Evolutionary conservation across 2,329 filamentous ascomycete genomes (phyloP), one percentile per base, ranked within the genome.

Genomic region (Penicillium frequentans): DNA sequence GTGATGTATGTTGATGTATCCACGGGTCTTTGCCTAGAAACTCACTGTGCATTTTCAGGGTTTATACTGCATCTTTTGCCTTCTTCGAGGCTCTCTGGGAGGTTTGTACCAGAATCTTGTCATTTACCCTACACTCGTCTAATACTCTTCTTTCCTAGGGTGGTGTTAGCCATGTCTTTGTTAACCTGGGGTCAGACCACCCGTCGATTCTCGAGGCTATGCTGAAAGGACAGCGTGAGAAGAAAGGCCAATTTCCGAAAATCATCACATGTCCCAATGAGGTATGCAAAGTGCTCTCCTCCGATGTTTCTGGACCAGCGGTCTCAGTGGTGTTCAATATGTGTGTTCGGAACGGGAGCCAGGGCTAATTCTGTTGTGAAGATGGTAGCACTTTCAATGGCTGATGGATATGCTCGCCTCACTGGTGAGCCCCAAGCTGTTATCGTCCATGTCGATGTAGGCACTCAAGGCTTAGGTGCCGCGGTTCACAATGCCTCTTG

Each of bases 331-430:
- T 23, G 8, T 14, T 42, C 11, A 19, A 9, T 3, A 9, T n/a
- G 16, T 7, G n/a, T 42, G n/a, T 11, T 5, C 21, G 19, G 19
- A 23, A 42, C 19, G 8, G 0, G 21, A 47, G 13, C 51, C 19
- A 19, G 24, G 5, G 35, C 14, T 24, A 45, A 23, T 26, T 26
- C 11, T 26, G 31, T 3, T 33, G 26, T 27, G 13, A 21, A 91
- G 86, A 93, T 93, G 89, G 90, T 93, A 7, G 90, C 90, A 26
- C 83, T 93, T 66, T 93, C 89, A 57, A 90, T 91, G 87, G 90
- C 90, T 14, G 90, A 93, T 71, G 90, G 90, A 51, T 92, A 90
- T 68, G 89, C 90, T 37, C 83, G 89, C 29, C 73, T 90, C 37
- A 90, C 87, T 6, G 84, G 85, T 52, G 84, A 89, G 64, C 88